Evolutionary conservation across 768 basidiomycete species (phyloP), one percentile per base, ranked within the genome.

Genomic region (Rhizopogon vesiculosus): DNA sequence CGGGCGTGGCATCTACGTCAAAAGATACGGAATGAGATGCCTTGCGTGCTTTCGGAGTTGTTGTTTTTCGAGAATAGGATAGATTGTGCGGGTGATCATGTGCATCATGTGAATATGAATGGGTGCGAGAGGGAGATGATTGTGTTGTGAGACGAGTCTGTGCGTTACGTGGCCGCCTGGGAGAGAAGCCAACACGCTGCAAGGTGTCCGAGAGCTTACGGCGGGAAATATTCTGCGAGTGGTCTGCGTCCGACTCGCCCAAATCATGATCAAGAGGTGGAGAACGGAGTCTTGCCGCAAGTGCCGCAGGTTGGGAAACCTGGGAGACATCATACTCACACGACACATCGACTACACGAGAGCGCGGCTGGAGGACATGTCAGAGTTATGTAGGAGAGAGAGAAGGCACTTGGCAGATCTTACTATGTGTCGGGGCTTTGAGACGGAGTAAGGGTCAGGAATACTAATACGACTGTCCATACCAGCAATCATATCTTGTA

Each of bases 201-300:
- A 93, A 75, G 4, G 87, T 83, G 62, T 91, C 89, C 1, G 86
- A 76, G 31, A 93, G 74, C 63, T 80, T 86, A 3, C 85, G 86
- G 45, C 85, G 80, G 6, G 80, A 65, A 3, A 73, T 68, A 13
- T 75, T 73, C 19, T 66, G 72, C 16, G 74, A 71, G 33, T 67
- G 72, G n/a, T 75, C 75, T 15, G 74, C 73, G 33, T 80, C 81
- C 15, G 81, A 82, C 41, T 70, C 67, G 10, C 80, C 79, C 6
- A 83, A 79, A 3, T 73, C 66, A 31, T 73, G 75, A 15, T 76
- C 80, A 33, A 75, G 74, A 63, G 66, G 73, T 38, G 78, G 77
- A 5, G 81, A 83, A 28, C 73, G 74, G 12, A 80, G 62, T 35
- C 74, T 77, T 45, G 73, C 68, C 6, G 77, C 63, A n/a, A 75